Evolutionary conservation across 305 asterid genomes (phyloP), one percentile per base, ranked within the genome.

Genomic region (Petunia hybrid): DNA sequence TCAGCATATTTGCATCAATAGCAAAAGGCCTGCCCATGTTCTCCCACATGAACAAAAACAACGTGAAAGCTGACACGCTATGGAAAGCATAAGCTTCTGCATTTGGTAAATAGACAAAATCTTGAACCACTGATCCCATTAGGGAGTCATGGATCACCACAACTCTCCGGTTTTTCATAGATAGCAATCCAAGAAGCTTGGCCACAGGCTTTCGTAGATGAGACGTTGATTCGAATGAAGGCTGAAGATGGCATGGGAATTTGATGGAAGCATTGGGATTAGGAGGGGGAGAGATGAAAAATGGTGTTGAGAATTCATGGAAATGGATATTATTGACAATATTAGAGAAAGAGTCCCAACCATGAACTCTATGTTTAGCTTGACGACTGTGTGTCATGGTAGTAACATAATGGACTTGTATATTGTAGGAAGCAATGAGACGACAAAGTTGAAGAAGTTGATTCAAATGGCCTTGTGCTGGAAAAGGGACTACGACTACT

Each of bases 381-480:
- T 92, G 95, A 80, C 78, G 88, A 88, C 60, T 85, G 84, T 92
- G 94, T 39, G 86, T 77, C 84, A 91, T 75, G 75, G 92, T 82
- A 87, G 85, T 65, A 76, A 85, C 87, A 80, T 83, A 89, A 85
- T 91, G 89, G 22, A 91, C 90, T 53, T 86, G 90, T 12, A 92
- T 66, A 53, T 74, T 35, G 84, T 88, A 70, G 85, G 89, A 81
- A 74, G 95, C 75, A 78, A 92, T 65, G 70, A 88, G 89, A 84
- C 87, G 89, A 85, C 87, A 83, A 83, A 92, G 91, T 36, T 90
- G 94, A 86, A 92, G 97, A 86, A 92, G 97, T 85, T 92, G 97
- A 84, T 91, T 91, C 80, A 91, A 93, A 82, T 91, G 97, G 48
- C 94, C 94, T 62, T 90, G 97, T 4, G 91, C 88, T 77, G 94